phyloP scores from a whole-genome alignment of 2,329 filamentous ascomycete species.

The Neofusicoccum cordaticola region DNA sequence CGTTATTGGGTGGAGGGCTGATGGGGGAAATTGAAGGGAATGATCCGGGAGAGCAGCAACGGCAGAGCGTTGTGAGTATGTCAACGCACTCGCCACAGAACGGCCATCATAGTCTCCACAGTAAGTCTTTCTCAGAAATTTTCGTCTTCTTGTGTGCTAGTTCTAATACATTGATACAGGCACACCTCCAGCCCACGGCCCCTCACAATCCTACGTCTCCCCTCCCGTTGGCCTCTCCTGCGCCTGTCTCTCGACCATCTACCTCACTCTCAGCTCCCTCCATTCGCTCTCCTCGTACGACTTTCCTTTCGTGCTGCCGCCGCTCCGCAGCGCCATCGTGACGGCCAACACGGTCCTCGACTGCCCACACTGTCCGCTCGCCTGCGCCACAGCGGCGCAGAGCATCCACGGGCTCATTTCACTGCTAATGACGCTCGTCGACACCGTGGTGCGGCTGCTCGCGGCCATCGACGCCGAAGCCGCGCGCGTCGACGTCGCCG shows the following conservation, averaged over 20 bases:
- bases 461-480: constrained; percentile 41
- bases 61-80: not conserved
- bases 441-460: constrained; percentile 43
- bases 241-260: constrained; percentile 47
- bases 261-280: constrained; percentile 43
- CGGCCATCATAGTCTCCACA: not conserved
- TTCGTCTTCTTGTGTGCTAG: not conserved
- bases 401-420: constrained; percentile 44
- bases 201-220: not conserved
- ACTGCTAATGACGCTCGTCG: constrained; percentile 41
- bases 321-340: constrained; percentile 42
- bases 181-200: not conserved
- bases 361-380: constrained; percentile 43
- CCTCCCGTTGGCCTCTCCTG: constrained; percentile 27
- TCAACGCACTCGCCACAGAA: not conserved
- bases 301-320: constrained; percentile 44
- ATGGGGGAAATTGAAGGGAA: not conserved
- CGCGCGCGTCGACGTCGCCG: constrained; percentile 26
- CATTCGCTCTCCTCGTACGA: not conserved
- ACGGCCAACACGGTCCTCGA: constrained; percentile 38
- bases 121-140: not conserved
- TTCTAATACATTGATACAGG: not conserved
- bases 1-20: not conserved
- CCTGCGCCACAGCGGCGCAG: constrained; percentile 44
- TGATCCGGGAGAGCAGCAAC: not conserved